Percentiles rank a stretch among this genome's conserved stretches.
Conservation (phyloP, 371 early-diverging fungal species). For the Nematocida minor region DNA sequence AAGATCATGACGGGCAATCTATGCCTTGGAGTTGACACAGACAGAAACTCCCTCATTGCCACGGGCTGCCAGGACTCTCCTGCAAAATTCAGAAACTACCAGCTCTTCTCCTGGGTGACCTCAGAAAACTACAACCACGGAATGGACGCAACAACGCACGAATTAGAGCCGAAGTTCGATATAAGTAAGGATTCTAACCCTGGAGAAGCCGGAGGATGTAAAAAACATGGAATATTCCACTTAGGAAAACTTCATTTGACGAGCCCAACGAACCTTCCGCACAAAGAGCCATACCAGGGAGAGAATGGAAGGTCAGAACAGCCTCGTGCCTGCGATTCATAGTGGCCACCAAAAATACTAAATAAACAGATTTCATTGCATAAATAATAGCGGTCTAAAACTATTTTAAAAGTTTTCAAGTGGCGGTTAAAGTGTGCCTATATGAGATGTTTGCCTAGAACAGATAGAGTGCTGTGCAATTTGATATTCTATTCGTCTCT, state of each 20-base stretch:
- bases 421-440: no score
- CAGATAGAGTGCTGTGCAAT: neutral
- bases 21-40: neutral
- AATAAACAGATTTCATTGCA: no score
- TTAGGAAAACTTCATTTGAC: neutral
- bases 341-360: no score
- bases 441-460: neutral
- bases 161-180: constrained; percentile 12
- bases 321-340: neutral
- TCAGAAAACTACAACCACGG: constrained; percentile 11
- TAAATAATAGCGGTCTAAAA: no score
- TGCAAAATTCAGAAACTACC: neutral
- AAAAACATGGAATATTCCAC: neutral
- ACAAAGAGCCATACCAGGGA: neutral
- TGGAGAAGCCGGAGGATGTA: neutral
- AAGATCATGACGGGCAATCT: neutral
- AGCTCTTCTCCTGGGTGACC: constrained; percentile 36
- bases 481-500: neutral
- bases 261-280: neutral
- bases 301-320: neutral
- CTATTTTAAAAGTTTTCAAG: no score
- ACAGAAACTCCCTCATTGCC: neutral
- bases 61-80: neutral
- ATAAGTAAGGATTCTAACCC: neutral
- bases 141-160: constrained; percentile 14